These are phyloP conservation scores for Aspergillus fischeri DNA, from an alignment of 2,329 filamentous ascomycete genomes.

Conservation along the genomic window DNA sequence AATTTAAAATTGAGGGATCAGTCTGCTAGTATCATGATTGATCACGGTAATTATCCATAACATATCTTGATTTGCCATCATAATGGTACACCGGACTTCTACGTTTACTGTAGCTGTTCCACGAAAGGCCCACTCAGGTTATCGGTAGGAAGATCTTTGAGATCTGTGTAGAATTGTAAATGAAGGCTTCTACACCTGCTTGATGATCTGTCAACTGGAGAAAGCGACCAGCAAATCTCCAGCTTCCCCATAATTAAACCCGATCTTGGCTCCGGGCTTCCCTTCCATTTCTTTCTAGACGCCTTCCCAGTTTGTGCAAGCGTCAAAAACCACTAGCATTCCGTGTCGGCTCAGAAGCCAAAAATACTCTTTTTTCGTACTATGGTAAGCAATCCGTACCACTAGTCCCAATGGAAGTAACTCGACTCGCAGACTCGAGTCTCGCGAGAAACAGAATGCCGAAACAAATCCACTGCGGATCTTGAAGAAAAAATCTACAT, in stretches of 20 bases:
- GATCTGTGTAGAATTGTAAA: not conserved
- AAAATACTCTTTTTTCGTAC: not conserved
- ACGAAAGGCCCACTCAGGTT: not conserved
- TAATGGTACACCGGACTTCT: not conserved
- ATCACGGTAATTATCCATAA: not conserved
- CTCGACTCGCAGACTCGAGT: not conserved
- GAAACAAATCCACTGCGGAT: conserved; percentile 18
- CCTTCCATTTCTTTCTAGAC: not conserved
- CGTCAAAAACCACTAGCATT: not conserved
- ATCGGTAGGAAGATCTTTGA: not conserved
- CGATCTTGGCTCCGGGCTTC: not conserved
- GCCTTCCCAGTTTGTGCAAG: not conserved
- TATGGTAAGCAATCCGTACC: not conserved
- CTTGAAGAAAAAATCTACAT: conserved; percentile 4
- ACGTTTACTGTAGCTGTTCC: not conserved
- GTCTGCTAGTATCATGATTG: not conserved
- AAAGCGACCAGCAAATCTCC: not conserved
- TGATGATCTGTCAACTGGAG: not conserved
- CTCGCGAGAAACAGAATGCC: not conserved
- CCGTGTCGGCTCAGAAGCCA: not conserved
- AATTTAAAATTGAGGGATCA: not conserved
- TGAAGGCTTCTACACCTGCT: not conserved
- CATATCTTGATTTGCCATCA: not conserved
- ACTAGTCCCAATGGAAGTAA: not conserved
- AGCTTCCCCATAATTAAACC: not conserved